A percentile compares a stretch with the other conserved stretches of the same genome.
phyloP scores from a whole-genome alignment of 257 asterid genomes.

The Forsythia suspensa region DNA sequence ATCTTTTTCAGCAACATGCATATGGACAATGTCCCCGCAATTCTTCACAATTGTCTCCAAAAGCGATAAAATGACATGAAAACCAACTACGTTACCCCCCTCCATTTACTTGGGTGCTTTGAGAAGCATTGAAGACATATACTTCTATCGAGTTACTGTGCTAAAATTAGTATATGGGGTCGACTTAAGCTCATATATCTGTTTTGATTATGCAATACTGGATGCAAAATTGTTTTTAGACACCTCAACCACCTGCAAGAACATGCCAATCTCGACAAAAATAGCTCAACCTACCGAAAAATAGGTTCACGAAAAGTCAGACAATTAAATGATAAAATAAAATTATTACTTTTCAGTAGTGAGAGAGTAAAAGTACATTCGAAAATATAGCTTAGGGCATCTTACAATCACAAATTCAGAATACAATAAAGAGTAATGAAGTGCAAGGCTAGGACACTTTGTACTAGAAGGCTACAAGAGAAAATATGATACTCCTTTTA shows the following conservation, averaged over 20 bases:
- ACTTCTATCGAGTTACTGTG: neutral
- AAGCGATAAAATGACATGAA: conserved; percentile 43
- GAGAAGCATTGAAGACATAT: neutral
- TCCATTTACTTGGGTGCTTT: neutral
- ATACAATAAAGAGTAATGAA: neutral
- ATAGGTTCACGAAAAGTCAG: neutral
- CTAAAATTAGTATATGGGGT: neutral
- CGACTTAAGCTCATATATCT: too few relatives aligned
- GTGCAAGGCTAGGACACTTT: neutral
- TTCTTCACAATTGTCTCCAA: conserved; percentile 84
- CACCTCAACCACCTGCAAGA: too few relatives aligned
- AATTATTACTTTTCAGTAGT: neutral
- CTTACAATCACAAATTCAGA: neutral
- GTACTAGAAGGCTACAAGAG: neutral
- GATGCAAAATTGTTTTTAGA: too few relatives aligned
- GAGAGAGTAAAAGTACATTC: neutral
- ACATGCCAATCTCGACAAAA: neutral
- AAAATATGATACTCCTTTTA: neutral
- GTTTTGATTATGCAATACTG: too few relatives aligned
- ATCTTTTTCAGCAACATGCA: conserved; percentile 78
- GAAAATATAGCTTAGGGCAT: neutral
- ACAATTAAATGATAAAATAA: neutral
- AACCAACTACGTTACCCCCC: neutral
- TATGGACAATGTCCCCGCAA: conserved; percentile 75
- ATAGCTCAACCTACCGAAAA: neutral